Base-by-base conservation (phyloP, 2,329 filamentous ascomycete genomes). In the Huntiella moniliformis region DNA sequence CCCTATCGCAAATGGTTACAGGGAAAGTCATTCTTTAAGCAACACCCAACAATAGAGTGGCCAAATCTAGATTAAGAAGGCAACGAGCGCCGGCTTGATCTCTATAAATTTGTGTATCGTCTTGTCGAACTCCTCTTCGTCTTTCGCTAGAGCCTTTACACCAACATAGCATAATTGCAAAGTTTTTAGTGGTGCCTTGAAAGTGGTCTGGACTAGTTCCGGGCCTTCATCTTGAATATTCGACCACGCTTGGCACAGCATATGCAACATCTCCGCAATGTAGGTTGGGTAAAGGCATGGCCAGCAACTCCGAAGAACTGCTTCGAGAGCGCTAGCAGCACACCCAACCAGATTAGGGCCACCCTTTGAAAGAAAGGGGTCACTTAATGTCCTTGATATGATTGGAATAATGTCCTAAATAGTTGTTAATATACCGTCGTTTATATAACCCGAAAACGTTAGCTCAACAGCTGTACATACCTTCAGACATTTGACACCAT, bases 21-120 rank as follows among this genome's bases (percentile, higher is more conserved):
- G 51, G 88, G 88, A 13, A 96, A 95, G 66, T 94, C 85, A 55
- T 71, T 96, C 56, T 96, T 96, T 61, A 96, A 96, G 63, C 87
- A 95, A 67, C 76, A 79, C 60, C 75, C 79, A 39, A 67, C 74
- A 44, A 71, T 73, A 51, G 48, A 51, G n/a, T 34, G 17, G 36
- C 43, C 38, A n/a, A 16, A 42, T 11, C 36, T 43, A 33, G 38
- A 46, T 35, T 43, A 49, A 37, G 13, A 42, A 15, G 16, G 22
- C 16, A 11, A 7, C n/a, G 22, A 49, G 44, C 8, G 11, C 11
- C 13, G 47, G 43, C 28, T 42, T 38, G 10, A 18, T 16, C 6
- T 46, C 32, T 6, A 46, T 4, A 8, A 49, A 12, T 11, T 28
- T 13, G n/a, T 28, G 7, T 13, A 51, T 28, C 11, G 28, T 4